Base-by-base conservation (phyloP, 225 moss, liverwort and hornwort species). In the Bryum argenteum region DNA sequence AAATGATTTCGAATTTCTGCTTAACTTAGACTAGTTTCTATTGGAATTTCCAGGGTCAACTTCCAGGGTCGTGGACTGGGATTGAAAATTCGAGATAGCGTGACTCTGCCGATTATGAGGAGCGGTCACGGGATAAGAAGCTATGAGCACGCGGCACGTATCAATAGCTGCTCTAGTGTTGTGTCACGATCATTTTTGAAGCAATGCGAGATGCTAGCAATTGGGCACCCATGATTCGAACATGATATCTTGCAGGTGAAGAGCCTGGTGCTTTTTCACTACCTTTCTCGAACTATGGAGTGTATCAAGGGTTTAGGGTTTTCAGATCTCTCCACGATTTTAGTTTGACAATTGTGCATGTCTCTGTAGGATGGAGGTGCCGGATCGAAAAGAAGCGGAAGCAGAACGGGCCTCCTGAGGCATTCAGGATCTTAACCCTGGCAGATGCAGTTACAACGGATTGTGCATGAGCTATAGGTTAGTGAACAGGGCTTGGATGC, bases 321-420 rank as follows among this genome's bases (percentile, higher is more conserved):
- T 33, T 23, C 56, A 61, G 39, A 33, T 66, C 18, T 44, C 26
- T 73, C 42, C 20, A 33, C 42, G 20, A 22, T 43, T 26, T 38
- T 60, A 41, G 40, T 61, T 61, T 61, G 20, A 55, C 24, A 19
- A 48, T 16, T 77, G 53, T 65, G 38, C 52, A 38, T 79, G 10
- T 58, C n/a, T 69, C 17, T 68, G 74, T 72, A 93, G 93, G 81
- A 85, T 71, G 76, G 77, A 82, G 82, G 73, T 71, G 62, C 60
- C 45, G 71, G 76, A 18, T 92, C 44, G 82, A 81, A 58, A 82
- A 71, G 67, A 85, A 89, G 33, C 83, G 86, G 91, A 88, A 92
- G 75, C 74, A 88, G 58, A 73, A 72, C 77, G 90, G 82, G 24
- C 63, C 60, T 39, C 71, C 33, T 61, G 73, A 54, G 69, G 78